Evolutionary conservation across 2,329 filamentous ascomycete species (phyloP).

Genomic region (Penicillium freii): DNA sequence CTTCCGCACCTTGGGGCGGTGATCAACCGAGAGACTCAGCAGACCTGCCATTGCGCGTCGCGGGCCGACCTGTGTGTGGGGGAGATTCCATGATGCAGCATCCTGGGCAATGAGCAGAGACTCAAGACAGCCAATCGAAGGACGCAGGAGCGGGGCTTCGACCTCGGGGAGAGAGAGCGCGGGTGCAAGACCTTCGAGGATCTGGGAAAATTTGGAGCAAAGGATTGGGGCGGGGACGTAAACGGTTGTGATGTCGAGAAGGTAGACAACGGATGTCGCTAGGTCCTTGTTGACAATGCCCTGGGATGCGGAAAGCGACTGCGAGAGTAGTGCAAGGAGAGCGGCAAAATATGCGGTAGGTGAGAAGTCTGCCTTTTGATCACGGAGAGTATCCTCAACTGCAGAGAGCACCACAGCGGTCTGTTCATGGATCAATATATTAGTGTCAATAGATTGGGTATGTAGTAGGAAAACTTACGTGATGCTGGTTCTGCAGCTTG

Average conservation of each 20-base stretch:
- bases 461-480: conserved; percentile 55
- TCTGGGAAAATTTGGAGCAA: conserved; percentile 91
- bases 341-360: conserved; percentile 94
- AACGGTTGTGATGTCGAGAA: conserved; percentile 87
- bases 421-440: conserved; percentile 15
- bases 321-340: conserved; percentile 80
- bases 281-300: conserved; percentile 77
- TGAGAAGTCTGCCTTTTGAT: conserved; percentile 78
- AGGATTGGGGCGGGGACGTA: conserved; percentile 82
- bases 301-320: conserved; percentile 63
- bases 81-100: conserved; percentile 79
- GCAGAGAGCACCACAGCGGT: conserved; percentile 77
- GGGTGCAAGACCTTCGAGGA: conserved; percentile 81
- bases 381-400: conserved; percentile 87
- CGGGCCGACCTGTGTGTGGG: conserved; percentile 78
- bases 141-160: conserved; percentile 80
- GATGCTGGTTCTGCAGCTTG: conserved; percentile 91
- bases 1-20: conserved; percentile 89
- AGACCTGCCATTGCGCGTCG: conserved; percentile 83
- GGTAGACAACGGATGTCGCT: conserved; percentile 83
- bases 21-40: conserved; percentile 79
- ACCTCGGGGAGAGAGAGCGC: conserved; percentile 76
- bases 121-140: conserved; percentile 90
- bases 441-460: conserved; percentile 2
- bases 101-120: conserved; percentile 90